Conservation (phyloP, 495 filamentous ascomycete genomes). For the Saxispiralis lemnorum region DNA sequence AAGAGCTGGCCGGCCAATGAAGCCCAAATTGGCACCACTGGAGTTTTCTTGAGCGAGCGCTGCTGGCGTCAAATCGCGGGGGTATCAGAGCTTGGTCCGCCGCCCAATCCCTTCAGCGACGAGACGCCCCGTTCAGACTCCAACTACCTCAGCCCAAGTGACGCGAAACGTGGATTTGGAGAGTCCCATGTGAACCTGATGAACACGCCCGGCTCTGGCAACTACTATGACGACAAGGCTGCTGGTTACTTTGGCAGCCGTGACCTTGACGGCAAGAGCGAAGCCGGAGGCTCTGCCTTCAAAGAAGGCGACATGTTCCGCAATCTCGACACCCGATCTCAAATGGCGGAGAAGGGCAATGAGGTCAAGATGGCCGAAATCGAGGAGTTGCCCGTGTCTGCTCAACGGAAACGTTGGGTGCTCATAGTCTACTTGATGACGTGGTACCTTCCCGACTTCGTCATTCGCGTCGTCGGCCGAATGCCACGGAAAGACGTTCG, state of each 20-base stretch:
- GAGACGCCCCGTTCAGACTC: constrained; percentile 24
- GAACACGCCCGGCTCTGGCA: constrained; percentile 37
- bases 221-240: constrained; percentile 49
- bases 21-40: constrained; percentile 75
- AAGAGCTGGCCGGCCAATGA: constrained; percentile 84
- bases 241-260: constrained; percentile 68
- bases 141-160: constrained; percentile 28
- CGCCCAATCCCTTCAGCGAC: constrained; percentile 20
- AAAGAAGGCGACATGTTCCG: constrained; percentile 93
- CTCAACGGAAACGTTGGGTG: constrained; percentile 83
- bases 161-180: constrained; percentile 31
- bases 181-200: constrained; percentile 59
- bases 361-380: constrained; percentile 81
- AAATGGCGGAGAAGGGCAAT: constrained; percentile 90
- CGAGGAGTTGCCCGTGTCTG: constrained; percentile 58
- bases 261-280: constrained; percentile 71
- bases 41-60: constrained; percentile 85
- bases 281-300: constrained; percentile 76
- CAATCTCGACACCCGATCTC: constrained; percentile 79
- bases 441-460: constrained; percentile 71
- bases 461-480: constrained; percentile 57
- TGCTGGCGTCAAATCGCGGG: constrained; percentile 76
- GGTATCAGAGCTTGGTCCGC: constrained; percentile 42
- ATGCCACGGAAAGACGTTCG: constrained; percentile 92
- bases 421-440: constrained; percentile 73